Conservation (phyloP, 2,329 filamentous ascomycete species). For the Penicillium sp. region DNA sequence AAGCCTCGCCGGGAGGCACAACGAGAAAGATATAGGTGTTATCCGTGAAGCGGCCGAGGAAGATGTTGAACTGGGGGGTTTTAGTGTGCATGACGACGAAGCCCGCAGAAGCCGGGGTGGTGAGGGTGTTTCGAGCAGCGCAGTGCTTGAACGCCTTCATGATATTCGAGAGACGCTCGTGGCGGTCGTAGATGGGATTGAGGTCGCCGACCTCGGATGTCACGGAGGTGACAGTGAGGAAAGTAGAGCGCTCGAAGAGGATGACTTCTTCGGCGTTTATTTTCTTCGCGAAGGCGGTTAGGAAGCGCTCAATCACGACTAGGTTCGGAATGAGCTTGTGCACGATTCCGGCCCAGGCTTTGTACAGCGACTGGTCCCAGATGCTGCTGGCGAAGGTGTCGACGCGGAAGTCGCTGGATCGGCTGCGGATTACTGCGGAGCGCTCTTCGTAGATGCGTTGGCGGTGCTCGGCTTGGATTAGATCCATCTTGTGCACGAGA, state of each 20-base stretch:
- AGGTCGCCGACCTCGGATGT: conserved; percentile 68
- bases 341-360: conserved; percentile 97
- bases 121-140: conserved; percentile 46
- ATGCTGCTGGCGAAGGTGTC: conserved; percentile 94
- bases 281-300: conserved; percentile 75
- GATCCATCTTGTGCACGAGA: conserved; percentile 97
- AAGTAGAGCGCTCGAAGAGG: conserved; percentile 92
- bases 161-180: conserved; percentile 94
- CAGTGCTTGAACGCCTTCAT: conserved; percentile 97
- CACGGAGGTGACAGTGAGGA: conserved; percentile 92
- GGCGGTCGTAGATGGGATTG: conserved; percentile 89
- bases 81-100: conserved; percentile 50
- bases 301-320: conserved; percentile 78
- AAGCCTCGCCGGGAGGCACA: conserved; percentile 83
- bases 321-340: conserved; percentile 97
- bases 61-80: conserved; percentile 75
- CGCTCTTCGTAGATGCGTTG: conserved; percentile 82
- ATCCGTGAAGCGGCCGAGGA: conserved; percentile 91
- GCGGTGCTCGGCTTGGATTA: conserved; percentile 76
- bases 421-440: conserved; percentile 70
- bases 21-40: conserved; percentile 96
- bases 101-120: conserved; percentile 42
- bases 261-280: conserved; percentile 93
- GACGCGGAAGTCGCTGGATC: conserved; percentile 70
- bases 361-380: conserved; percentile 98